Evolutionary conservation across 139 green algal genomes (phyloP), one percentile per base, ranked within the genome.

Genomic region (Coelastrella sp.): DNA sequence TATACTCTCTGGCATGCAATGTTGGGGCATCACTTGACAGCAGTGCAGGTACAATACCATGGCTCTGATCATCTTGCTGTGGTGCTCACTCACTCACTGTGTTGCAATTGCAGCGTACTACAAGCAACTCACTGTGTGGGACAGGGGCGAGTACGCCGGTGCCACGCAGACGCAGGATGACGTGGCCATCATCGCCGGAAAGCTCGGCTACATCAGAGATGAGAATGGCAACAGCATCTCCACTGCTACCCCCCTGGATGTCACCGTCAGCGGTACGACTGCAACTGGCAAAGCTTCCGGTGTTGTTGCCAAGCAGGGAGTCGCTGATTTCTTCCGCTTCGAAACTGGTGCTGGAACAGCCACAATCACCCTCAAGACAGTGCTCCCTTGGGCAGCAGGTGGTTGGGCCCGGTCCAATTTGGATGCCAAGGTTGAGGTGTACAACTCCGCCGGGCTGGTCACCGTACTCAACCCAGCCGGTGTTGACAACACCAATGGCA

Each of bases 81-180:
- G 53, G 21, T 34, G 21, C 27, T 64, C 5, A 21, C n/a, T 8
- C 62, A 21, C 9, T 27, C 15, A 40, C 40, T 30, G 40, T 57
- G 35, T 35, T 53, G 17, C 53, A 64, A 2, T 32, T 64, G 53
- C 53, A 64, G 69, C 19, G 5, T 80, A 80, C 72, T 63, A 80
- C 48, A 80, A 41, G 19, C 40, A 38, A 9, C n/a, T 80, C 6
- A 63, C 40, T 43, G 27, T 45, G n/a, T 78, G 34, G 34, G 30
- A 40, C 78, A 84, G 64, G 62, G 78, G 78, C 2, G 78, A 84
- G 62, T 84, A 84, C 35, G n/a, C 30, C n/a, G 30, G 30, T 48
- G 78, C 78, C 27, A 84, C 60, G 41, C 43, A 84, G 2, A 9
- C 37, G 60, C 21, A 84, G 30, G 78, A 84, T 21, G 78, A 84